Evolutionary conservation across 345 rosid genomes (phyloP).

Genomic region (Melaleuca alternifolia): DNA sequence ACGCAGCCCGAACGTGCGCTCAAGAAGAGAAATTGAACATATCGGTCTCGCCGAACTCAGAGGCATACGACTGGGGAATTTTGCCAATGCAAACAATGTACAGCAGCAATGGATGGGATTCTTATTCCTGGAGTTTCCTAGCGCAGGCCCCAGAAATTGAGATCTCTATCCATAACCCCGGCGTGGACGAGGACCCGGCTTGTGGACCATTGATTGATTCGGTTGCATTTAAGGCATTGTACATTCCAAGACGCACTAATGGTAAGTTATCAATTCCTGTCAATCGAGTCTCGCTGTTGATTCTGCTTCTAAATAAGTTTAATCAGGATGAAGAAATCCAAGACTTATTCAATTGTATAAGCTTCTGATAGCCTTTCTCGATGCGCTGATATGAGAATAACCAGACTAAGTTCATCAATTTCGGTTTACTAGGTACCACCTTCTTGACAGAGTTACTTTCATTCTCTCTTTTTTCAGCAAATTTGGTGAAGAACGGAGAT

Average conservation of each 20-base stretch:
- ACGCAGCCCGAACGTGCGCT: slow-evolving; percentile 73
- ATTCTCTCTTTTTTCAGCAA: slow-evolving; percentile 10
- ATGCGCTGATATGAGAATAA: neutral
- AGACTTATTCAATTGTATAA: neutral
- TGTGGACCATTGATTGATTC: slow-evolving; percentile 83
- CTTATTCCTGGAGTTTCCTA: slow-evolving; percentile 61
- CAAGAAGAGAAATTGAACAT: slow-evolving; percentile 72
- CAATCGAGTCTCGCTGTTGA: neutral
- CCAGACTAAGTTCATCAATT: neutral
- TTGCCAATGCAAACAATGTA: slow-evolving; percentile 81
- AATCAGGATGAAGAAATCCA: neutral
- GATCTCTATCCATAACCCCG: slow-evolving; percentile 65
- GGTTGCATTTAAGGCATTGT: slow-evolving; percentile 40
- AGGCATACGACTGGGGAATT: slow-evolving; percentile 42
- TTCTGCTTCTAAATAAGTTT: neutral
- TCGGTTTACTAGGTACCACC: neutral
- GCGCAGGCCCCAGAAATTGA: slow-evolving; percentile 28
- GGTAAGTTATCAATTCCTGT: slow-evolving; percentile 1
- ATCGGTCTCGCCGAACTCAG: slow-evolving; percentile 42
- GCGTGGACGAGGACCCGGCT: slow-evolving; percentile 58
- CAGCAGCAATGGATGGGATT: slow-evolving; percentile 83
- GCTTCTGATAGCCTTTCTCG: neutral
- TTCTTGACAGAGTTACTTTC: neutral
- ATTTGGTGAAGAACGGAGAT: slow-evolving; percentile 57
- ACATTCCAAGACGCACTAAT: slow-evolving; percentile 30